These are phyloP conservation scores for Diacronema lutheri DNA, from an alignment of 78 protist species.

Conservation along the genomic window DNA sequence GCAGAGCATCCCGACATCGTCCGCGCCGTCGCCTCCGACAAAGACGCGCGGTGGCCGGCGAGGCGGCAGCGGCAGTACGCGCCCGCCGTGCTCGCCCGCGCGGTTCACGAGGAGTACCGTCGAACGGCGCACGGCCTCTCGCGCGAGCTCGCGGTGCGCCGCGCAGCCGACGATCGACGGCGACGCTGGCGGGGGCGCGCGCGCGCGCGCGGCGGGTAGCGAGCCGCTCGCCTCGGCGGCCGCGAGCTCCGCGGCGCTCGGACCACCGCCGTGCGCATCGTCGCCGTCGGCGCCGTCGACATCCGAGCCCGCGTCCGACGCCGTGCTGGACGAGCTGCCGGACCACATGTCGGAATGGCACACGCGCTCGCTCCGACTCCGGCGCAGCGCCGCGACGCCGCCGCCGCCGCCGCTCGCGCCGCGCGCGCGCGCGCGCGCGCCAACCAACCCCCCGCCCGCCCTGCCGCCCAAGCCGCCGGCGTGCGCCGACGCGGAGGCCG, in stretches of 20 bases:
- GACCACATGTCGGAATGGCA: too few species aligned
- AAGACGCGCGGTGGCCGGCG: not conserved
- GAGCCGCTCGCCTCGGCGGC: not conserved
- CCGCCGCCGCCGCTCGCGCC: too few species aligned
- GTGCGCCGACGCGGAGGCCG: not conserved
- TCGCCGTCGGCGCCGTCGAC: too few species aligned
- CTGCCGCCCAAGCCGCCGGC: not conserved
- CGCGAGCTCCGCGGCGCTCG: not conserved
- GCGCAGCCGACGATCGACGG: not conserved
- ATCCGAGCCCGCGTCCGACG: too few species aligned
- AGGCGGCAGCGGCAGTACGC: not conserved
- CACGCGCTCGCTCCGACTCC: too few species aligned
- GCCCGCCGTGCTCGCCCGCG: too few species aligned
- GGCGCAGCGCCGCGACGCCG: too few species aligned
- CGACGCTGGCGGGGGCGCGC: not conserved
- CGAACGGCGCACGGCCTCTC: not conserved
- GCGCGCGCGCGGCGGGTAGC: not conserved
- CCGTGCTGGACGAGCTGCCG: too few species aligned
- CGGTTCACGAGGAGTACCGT: not conserved
- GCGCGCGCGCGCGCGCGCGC: too few species aligned
- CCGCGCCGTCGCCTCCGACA: not conserved
- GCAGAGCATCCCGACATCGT: constrained; percentile 2
- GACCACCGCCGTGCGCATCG: too few species aligned
- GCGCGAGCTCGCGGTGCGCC: not conserved
- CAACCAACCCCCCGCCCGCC: too few species aligned